These are phyloP conservation scores for Hymenotorrendiella dingleyae DNA, from an alignment of 2,329 filamentous ascomycete genomes.

Conservation along the genomic window DNA sequence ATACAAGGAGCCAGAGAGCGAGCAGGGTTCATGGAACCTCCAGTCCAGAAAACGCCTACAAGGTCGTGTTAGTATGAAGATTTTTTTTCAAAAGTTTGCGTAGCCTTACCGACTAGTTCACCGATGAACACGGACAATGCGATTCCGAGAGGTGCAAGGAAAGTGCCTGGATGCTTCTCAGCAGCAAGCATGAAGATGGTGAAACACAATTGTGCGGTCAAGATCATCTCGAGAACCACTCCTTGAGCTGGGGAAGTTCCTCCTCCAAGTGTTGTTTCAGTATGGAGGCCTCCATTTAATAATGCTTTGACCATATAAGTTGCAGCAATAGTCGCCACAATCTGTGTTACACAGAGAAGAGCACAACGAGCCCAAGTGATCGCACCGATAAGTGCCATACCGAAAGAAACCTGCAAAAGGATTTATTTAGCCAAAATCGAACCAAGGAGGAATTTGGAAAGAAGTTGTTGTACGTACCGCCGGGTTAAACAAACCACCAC, in stretches of 20 bases:
- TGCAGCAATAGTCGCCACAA: slow-evolving; percentile 32
- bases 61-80: neutral
- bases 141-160: slow-evolving; percentile 43
- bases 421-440: neutral
- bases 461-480: slow-evolving; percentile 29
- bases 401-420: slow-evolving; percentile 30
- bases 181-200: slow-evolving; percentile 47
- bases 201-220: slow-evolving; percentile 43
- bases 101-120: slow-evolving; percentile 34
- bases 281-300: slow-evolving; percentile 39
- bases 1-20: slow-evolving; percentile 43
- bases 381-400: slow-evolving; percentile 33
- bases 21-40: slow-evolving; percentile 42
- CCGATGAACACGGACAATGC: slow-evolving; percentile 41
- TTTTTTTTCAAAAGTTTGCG: neutral
- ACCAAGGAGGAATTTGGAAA: neutral
- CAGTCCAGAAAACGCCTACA: slow-evolving; percentile 41
- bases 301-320: slow-evolving; percentile 38
- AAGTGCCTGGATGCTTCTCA: slow-evolving; percentile 43
- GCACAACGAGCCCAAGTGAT: slow-evolving; percentile 30
- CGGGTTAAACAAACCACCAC: slow-evolving; percentile 46
- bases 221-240: slow-evolving; percentile 44
- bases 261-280: slow-evolving; percentile 36
- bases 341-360: slow-evolving; percentile 31
- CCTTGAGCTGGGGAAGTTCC: slow-evolving; percentile 39